These are phyloP conservation scores for Chamaecrista fasciculata DNA, from an alignment of 306 rosid genomes.

Conservation along the genomic window DNA sequence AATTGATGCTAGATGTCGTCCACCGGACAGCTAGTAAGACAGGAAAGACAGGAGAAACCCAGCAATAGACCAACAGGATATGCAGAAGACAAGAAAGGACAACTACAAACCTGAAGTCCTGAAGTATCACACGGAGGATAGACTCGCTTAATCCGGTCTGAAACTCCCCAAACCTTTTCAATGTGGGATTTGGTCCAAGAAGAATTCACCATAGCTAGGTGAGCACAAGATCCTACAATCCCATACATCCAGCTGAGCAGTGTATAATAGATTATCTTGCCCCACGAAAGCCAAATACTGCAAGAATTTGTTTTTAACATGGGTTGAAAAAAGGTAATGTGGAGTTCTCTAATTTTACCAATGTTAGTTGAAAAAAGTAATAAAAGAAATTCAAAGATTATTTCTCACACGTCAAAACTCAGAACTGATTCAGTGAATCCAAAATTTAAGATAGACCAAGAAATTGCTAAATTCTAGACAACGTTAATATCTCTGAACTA, in stretches of 20 bases:
- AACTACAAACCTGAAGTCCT: constrained; percentile 69
- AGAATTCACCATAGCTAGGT: constrained; percentile 94
- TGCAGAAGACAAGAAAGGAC: constrained; percentile 16
- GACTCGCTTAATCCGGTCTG: constrained; percentile 68
- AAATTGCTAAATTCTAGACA: constrained; percentile 8
- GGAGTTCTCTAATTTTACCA: constrained; percentile 19
- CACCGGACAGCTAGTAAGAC: not conserved
- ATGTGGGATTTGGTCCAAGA: constrained; percentile 93
- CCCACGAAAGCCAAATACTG: constrained; percentile 78
- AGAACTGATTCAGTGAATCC: not conserved
- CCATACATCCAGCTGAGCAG: constrained; percentile 82
- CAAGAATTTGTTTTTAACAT: constrained; percentile 29
- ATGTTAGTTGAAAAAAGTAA: not conserved
- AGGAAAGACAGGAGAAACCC: not conserved
- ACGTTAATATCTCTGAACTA: not conserved
- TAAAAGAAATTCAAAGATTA: not conserved
- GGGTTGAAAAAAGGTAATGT: constrained; percentile 5
- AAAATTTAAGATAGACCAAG: not conserved
- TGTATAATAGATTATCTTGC: constrained; percentile 77
- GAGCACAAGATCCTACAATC: constrained; percentile 77
- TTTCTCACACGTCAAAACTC: not conserved
- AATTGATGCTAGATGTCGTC: not conserved
- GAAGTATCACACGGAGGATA: constrained; percentile 97
- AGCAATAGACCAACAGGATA: constrained; percentile 8
- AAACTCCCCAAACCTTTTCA: constrained; percentile 74